These are phyloP conservation scores for Gloeopeniophorella convolvens DNA, from an alignment of 768 basidiomycete species.

Conservation along the genomic window DNA sequence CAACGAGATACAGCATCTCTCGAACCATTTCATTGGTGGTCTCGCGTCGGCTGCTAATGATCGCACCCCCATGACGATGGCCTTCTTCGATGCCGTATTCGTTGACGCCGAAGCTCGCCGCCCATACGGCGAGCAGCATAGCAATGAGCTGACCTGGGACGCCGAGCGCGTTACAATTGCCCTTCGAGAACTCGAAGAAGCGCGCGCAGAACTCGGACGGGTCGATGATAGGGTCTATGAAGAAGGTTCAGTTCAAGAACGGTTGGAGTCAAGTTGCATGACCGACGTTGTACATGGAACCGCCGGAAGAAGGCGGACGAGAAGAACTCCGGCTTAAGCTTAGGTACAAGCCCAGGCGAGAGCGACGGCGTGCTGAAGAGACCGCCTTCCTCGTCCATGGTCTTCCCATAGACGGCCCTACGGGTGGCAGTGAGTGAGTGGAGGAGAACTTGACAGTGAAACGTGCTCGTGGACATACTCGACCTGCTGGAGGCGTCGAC, in stretches of 20 bases:
- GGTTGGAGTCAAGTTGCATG: constrained; percentile 1
- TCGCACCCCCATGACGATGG: constrained; percentile 31
- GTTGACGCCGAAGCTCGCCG: constrained; percentile 81
- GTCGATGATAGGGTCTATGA: constrained; percentile 78
- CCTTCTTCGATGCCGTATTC: constrained; percentile 61
- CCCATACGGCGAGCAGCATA: constrained; percentile 83
- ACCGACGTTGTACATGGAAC: constrained; percentile 75
- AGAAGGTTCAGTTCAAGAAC: constrained; percentile 1
- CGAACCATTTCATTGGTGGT: constrained; percentile 62
- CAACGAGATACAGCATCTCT: constrained; percentile 74
- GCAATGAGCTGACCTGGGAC: constrained; percentile 70
- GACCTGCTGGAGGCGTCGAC: constrained; percentile 75
- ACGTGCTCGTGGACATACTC: constrained; percentile 46
- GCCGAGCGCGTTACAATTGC: constrained; percentile 50
- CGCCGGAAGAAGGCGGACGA: constrained; percentile 77
- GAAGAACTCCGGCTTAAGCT: constrained; percentile 74
- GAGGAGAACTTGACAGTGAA: constrained; percentile 8
- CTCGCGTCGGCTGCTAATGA: constrained; percentile 40
- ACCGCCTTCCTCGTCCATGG: constrained; percentile 38
- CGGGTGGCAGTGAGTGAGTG: constrained; percentile 8
- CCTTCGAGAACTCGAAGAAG: constrained; percentile 59
- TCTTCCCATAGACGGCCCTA: constrained; percentile 77
- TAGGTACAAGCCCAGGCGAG: constrained; percentile 56
- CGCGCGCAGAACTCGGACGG: constrained; percentile 71
- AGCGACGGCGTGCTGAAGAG: constrained; percentile 31